Base-by-base conservation (phyloP, 2,329 filamentous ascomycete genomes). In the Microdochium nivale region DNA sequence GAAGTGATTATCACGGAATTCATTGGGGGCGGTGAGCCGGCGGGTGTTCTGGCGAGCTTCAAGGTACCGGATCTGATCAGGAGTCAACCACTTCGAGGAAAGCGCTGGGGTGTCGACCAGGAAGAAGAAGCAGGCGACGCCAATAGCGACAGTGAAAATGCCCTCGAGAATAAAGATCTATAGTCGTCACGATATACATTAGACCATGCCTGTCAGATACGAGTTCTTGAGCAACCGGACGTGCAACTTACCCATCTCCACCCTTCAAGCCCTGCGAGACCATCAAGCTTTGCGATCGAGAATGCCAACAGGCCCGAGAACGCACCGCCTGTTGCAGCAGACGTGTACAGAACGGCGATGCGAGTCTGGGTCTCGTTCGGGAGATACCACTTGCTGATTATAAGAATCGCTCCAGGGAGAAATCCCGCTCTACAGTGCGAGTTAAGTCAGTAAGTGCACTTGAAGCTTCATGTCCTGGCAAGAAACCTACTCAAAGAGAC, bases 161-260 rank as follows among this genome's bases (percentile, higher is more conserved):
- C 77, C 77, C 56, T 80, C 77, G 2, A 80, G 62, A 47, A 80
- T 74, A 53, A 80, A 80, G 25, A 78, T 77, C 76, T 64, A 13
- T 25, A 27, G 21, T 23, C 1, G 25, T 24, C 11, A 21, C 11
- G 14, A 52, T 56, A 3, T 53, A 47, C 30, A 8, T 2, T 35
- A 19, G 11, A 1, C 11, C 13, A 8, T 14, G 13, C 25, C 7
- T 7, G 14, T 7, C 1, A n/a, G 23, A 51, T 3, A 8, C 21
- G 2, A 19, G 23, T 30, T 11, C 10, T 5, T 10, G 9, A 1
- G 2, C 2, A 4, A 14, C 19, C 10, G 5, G 11, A 35, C 10
- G 1, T 19, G n/a, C 5, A 16, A 53, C 57, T 49, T 53, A 65
- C 59, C 67, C 76, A 79, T 51, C 72, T 68, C 74, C 73, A 77